These are phyloP conservation scores for Hypoxylon sp. DNA, from an alignment of 2,329 filamentous ascomycete genomes.

Conservation along the genomic window DNA sequence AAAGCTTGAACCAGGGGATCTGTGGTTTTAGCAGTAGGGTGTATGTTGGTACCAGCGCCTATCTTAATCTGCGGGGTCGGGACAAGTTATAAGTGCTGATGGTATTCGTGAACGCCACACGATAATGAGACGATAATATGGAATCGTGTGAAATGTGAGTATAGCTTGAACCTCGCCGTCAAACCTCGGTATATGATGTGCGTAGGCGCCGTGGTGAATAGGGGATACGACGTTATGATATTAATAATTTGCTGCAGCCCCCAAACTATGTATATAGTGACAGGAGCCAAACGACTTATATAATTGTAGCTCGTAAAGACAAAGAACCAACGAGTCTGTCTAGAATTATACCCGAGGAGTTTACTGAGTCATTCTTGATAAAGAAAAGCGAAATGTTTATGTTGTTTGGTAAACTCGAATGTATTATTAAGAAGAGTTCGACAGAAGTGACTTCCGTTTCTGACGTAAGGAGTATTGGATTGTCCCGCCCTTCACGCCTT, in stretches of 20 bases:
- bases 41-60: background rate
- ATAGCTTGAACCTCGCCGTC: slow-evolving; percentile 6
- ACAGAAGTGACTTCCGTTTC: slow-evolving; percentile 25
- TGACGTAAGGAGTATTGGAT: slow-evolving; percentile 47
- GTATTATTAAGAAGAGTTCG: slow-evolving; percentile 31
- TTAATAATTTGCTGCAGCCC: slow-evolving; percentile 25
- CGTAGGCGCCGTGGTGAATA: slow-evolving; percentile 12
- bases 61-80: slow-evolving; percentile 19
- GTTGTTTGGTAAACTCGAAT: slow-evolving; percentile 20
- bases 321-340: slow-evolving; percentile 15
- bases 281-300: slow-evolving; percentile 29
- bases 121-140: slow-evolving; percentile 1
- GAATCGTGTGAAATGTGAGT: background rate
- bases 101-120: background rate
- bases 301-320: slow-evolving; percentile 17
- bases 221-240: slow-evolving; percentile 30
- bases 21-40: background rate
- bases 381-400: slow-evolving; percentile 16
- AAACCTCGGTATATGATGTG: slow-evolving; percentile 1
- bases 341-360: slow-evolving; percentile 12
- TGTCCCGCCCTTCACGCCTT: slow-evolving; percentile 44
- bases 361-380: slow-evolving; percentile 45
- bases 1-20: background rate
- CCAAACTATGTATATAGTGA: slow-evolving; percentile 14
- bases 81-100: slow-evolving; percentile 11